Evolutionary conservation across 768 basidiomycete genomes (phyloP), one percentile per base, ranked within the genome.

Genomic region (Boletus huronensis): DNA sequence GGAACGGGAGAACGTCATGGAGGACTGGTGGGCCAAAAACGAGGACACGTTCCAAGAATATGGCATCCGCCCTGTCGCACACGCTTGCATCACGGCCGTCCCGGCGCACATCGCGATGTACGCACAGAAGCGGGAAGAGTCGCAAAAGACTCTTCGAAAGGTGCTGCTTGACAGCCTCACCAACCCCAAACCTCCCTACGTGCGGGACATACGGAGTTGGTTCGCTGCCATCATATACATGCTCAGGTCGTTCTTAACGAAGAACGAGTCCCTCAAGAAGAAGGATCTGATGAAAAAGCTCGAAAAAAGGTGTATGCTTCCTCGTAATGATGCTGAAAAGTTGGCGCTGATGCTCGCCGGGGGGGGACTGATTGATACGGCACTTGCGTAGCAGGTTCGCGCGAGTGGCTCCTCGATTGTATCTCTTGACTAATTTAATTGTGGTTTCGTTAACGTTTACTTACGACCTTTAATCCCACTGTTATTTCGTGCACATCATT

Each of bases 11-110:
- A 23, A 43, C 10, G 21, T 23, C 0, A 60, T 59, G 59, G 59
- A 55, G 40, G 6, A 45, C 4, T 61, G 60, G 60, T 62, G 61
- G 61, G 16, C 2, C 5, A 46, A 16, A 5, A 62, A 62, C n/a
- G 44, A 28, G n/a, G 1, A 6, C 17, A 49, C 31, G 5, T 31
- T 62, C 2, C 9, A 21, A 8, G 0, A 21, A 0, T 50, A 52
- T 21, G 43, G 39, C 21, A 62, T 58, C 6, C 11, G 5, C 6
- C 11, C 53, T 9, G 43, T 49, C 6, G 50, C 49, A 0, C 60
- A 62, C 5, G 60, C 61, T 2, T 62, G 61, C 13, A 39, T 59
- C 31, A 58, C 54, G 16, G 48, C 56, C 23, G 10, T 26, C 1
- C 52, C 55, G n/a, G 48, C 52, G 1, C 45, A 25, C 2, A 34